Evolutionary conservation across 371 early-diverging fungal genomes (phyloP).

Genomic region (Actinomucor elegans): DNA sequence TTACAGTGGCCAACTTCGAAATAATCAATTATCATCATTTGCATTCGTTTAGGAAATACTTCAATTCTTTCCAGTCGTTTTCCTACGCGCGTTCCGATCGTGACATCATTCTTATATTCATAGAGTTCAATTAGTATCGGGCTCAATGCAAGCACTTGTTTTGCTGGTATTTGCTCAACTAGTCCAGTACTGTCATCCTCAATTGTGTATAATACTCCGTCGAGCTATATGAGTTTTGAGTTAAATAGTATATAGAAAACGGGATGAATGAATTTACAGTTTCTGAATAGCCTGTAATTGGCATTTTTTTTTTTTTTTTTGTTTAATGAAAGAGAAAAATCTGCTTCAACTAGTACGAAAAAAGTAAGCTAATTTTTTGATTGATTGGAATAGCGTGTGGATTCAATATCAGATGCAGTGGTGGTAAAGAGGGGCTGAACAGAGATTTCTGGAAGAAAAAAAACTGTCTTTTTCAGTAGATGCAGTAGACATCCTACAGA

Average conservation of each 20-base stretch:
- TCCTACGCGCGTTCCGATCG: neutral
- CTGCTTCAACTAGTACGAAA: no score
- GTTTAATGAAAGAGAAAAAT: no score
- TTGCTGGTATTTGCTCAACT: conserved; percentile 10
- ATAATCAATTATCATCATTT: conserved; percentile 25
- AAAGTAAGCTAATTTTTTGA: no score
- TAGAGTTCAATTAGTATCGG: conserved; percentile 17
- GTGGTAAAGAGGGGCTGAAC: no score
- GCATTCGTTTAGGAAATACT: conserved; percentile 8
- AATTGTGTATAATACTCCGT: conserved; percentile 9
- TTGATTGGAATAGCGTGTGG: no score
- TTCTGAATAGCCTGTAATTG: conserved; percentile 13
- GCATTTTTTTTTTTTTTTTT: no score
- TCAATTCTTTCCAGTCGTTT: neutral
- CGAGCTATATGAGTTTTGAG: neutral
- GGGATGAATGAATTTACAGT: conserved; percentile 10
- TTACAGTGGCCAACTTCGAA: conserved; percentile 23
- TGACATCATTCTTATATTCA: conserved; percentile 19
- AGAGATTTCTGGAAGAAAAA: no score
- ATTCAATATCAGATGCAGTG: no score
- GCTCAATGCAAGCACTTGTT: conserved; percentile 10
- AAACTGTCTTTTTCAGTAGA: no score
- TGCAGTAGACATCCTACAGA: no score
- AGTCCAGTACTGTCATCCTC: neutral
- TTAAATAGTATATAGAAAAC: neutral